phyloP scores from a whole-genome alignment of 2,329 filamentous ascomycete species.

The Conoideocrella luteorostrata region DNA sequence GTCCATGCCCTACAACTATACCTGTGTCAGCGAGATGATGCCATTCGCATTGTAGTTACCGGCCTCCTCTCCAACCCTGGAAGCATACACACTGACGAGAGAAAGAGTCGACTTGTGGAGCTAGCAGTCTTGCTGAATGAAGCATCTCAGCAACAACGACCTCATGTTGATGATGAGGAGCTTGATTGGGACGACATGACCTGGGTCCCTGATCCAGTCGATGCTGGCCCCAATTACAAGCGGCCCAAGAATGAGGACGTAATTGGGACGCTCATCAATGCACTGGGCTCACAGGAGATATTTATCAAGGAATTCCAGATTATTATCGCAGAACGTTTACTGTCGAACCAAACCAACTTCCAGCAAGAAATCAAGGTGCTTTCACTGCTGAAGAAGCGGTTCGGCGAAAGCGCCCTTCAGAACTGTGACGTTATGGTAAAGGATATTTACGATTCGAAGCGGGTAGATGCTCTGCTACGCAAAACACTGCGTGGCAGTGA shows the following conservation, averaged over 20 bases:
- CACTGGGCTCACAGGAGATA: conserved; percentile 81
- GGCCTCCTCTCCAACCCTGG: conserved; percentile 61
- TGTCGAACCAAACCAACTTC: conserved; percentile 61
- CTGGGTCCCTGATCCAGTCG: conserved; percentile 88
- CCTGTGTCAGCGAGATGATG: conserved; percentile 69
- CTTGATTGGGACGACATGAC: conserved; percentile 88
- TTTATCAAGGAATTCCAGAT: conserved; percentile 93
- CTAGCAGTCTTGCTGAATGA: conserved; percentile 61
- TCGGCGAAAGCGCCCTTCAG: conserved; percentile 80
- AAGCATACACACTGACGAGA: conserved; percentile 40
- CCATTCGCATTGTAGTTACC: conserved; percentile 69
- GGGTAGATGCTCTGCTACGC: conserved; percentile 63
- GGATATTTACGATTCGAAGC: conserved; percentile 78
- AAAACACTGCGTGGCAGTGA: conserved; percentile 25
- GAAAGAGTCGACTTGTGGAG: conserved; percentile 53
- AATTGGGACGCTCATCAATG: conserved; percentile 80
- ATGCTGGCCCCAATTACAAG: conserved; percentile 88
- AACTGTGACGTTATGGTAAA: conserved; percentile 96
- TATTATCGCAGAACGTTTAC: conserved; percentile 77
- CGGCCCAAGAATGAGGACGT: conserved; percentile 85
- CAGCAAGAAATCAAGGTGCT: conserved; percentile 77
- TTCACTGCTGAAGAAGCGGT: conserved; percentile 78
- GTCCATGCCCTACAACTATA: conserved; percentile 69
- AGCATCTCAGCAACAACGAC: conserved; percentile 46
- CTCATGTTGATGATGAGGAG: conserved; percentile 57